Percentiles rank a stretch among this genome's conserved stretches.
phyloP scores from a whole-genome alignment of 2,329 filamentous ascomycete species.

The Botrytis cinerea region DNA sequence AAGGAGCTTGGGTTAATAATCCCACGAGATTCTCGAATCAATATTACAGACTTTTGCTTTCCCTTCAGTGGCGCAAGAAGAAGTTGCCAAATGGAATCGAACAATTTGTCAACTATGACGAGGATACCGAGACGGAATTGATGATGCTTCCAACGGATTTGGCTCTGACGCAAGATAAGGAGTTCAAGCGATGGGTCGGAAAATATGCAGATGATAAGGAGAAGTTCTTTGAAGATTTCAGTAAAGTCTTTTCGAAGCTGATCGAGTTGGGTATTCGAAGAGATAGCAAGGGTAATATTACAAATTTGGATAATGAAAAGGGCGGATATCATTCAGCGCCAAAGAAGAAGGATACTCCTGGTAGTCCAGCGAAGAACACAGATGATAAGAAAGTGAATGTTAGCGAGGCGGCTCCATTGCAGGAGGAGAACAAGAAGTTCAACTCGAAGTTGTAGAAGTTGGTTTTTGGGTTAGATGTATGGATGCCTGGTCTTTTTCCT shows the following conservation, averaged over 20 bases:
- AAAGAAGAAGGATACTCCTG: conserved; percentile 51
- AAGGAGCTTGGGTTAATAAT: conserved; percentile 60
- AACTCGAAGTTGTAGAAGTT: conserved; percentile 35
- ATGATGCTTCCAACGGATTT: conserved; percentile 71
- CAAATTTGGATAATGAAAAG: conserved; percentile 57
- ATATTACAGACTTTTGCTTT: conserved; percentile 56
- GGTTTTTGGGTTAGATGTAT: neutral
- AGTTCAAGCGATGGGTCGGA: conserved; percentile 58
- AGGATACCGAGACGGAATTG: conserved; percentile 55
- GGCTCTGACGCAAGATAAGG: conserved; percentile 54
- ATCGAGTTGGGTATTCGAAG: conserved; percentile 61
- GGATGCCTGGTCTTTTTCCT: neutral
- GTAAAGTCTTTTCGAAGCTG: conserved; percentile 59
- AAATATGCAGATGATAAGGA: conserved; percentile 62
- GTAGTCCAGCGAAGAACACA: conserved; percentile 40
- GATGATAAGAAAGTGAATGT: conserved; percentile 35
- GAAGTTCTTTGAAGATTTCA: conserved; percentile 61
- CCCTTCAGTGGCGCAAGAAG: conserved; percentile 56
- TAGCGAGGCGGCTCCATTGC: conserved; percentile 47
- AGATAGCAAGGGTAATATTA: conserved; percentile 53
- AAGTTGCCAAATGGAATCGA: conserved; percentile 53
- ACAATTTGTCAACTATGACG: conserved; percentile 62
- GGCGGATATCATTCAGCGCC: conserved; percentile 59
- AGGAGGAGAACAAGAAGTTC: conserved; percentile 39
- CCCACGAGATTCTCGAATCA: conserved; percentile 61